phyloP scores from a whole-genome alignment of 768 basidiomycete species.

The Neoboletus brunneissimus region DNA sequence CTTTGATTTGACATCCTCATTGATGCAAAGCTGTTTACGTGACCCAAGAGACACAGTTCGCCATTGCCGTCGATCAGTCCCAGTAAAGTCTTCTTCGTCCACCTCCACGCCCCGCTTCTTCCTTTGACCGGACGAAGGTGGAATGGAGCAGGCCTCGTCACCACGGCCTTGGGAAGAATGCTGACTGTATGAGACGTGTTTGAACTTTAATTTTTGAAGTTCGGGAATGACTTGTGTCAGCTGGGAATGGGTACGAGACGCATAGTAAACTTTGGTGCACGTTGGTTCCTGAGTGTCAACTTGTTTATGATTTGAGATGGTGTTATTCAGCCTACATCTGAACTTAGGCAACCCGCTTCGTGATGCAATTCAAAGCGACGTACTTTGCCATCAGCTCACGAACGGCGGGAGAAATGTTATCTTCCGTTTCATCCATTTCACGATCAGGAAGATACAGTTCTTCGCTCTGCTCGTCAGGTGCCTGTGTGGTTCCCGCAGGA shows the following conservation, averaged over 20 bases:
- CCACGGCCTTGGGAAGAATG: constrained; percentile 12
- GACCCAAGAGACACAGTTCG: constrained; percentile 87
- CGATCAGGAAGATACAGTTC: constrained; percentile 71
- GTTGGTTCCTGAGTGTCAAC: constrained; percentile 43
- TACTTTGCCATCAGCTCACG: constrained; percentile 80
- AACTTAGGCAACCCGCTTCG: neutral
- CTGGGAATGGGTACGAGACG: constrained; percentile 95
- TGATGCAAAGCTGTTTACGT: constrained; percentile 89
- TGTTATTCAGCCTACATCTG: constrained; percentile 16
- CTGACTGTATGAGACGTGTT: constrained; percentile 21
- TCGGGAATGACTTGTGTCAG: constrained; percentile 89
- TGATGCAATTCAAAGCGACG: constrained; percentile 12
- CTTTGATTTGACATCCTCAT: constrained; percentile 66
- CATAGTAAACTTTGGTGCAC: constrained; percentile 87
- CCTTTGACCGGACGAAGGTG: constrained; percentile 1
- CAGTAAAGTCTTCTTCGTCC: constrained; percentile 25
- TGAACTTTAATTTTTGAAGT: constrained; percentile 66
- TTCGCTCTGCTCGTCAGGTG: constrained; percentile 47
- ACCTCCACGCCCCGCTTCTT: constrained; percentile 24
- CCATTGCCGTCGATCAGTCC: constrained; percentile 27
- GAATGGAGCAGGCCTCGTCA: neutral
- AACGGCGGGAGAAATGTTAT: constrained; percentile 74
- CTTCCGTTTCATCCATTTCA: constrained; percentile 32
- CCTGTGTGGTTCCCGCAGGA: constrained; percentile 10
- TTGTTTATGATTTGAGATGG: constrained; percentile 4